These are phyloP conservation scores for Uromyces viciae-fabae DNA, from an alignment of 1,284 basidiomycete species.

Conservation along the genomic window DNA sequence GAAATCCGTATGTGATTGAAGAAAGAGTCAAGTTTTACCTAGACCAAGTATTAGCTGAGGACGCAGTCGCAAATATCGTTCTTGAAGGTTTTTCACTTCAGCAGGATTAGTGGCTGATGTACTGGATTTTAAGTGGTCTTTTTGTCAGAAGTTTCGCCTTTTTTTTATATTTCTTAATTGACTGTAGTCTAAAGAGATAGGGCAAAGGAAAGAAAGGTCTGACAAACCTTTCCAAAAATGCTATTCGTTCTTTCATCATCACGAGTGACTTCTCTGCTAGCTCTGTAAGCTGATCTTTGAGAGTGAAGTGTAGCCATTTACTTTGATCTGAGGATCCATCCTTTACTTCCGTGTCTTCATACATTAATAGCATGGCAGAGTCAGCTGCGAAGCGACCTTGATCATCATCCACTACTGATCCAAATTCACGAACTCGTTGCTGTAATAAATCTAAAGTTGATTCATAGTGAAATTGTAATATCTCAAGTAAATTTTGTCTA, in stretches of 20 bases:
- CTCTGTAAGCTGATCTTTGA: conserved; percentile 55
- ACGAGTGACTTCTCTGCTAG: conserved; percentile 56
- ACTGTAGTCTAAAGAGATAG: background rate
- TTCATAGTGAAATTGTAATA: conserved; percentile 70
- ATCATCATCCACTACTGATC: conserved; percentile 57
- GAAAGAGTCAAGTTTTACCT: conserved; percentile 59
- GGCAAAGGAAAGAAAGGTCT: background rate
- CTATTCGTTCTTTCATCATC: conserved; percentile 55
- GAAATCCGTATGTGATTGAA: conserved; percentile 1
- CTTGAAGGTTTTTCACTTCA: conserved; percentile 63
- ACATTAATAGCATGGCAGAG: conserved; percentile 39
- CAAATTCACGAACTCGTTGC: conserved; percentile 58
- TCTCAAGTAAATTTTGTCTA: conserved; percentile 65
- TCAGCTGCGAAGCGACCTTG: conserved; percentile 45
- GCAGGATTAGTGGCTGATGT: conserved; percentile 16
- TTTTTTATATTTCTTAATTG: background rate
- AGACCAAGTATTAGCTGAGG: conserved; percentile 72
- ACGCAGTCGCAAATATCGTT: conserved; percentile 66
- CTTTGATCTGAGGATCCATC: conserved; percentile 50
- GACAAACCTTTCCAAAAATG: conserved; percentile 52
- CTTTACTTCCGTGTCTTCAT: conserved; percentile 49
- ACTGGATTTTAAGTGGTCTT: conserved; percentile 17
- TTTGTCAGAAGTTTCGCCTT: too few relatives aligned
- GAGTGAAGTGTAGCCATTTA: conserved; percentile 52
- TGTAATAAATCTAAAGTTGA: conserved; percentile 61